Percentiles rank a stretch among this genome's conserved stretches.
These are phyloP conservation scores for Xylaria sp. DNA, from an alignment of 2,329 filamentous ascomycete genomes.

Conservation along the genomic window DNA sequence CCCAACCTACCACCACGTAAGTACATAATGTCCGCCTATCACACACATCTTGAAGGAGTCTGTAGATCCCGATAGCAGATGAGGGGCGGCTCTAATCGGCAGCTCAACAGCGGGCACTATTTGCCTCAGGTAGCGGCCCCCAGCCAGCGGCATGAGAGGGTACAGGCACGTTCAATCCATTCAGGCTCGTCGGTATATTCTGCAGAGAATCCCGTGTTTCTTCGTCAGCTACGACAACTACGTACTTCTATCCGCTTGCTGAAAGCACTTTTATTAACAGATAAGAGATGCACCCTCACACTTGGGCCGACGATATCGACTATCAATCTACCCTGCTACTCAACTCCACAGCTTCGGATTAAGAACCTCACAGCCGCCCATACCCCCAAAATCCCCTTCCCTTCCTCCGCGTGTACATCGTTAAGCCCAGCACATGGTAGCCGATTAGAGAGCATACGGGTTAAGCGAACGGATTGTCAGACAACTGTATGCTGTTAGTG, in stretches of 20 bases:
- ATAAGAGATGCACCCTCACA: conserved; percentile 32
- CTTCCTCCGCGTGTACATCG: conserved; percentile 13
- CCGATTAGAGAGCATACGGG: conserved; percentile 55
- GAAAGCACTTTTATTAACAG: conserved; percentile 31
- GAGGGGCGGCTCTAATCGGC: background rate
- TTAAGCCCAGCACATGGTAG: conserved; percentile 5
- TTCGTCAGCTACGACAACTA: conserved; percentile 27
- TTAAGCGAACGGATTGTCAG: conserved; percentile 69
- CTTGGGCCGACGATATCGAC: conserved; percentile 20
- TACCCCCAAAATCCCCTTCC: conserved; percentile 6
- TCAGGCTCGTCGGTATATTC: background rate
- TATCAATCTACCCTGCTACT: conserved; percentile 35
- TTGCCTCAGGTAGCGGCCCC: no score
- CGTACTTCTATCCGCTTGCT: conserved; percentile 27
- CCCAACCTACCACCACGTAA: no score
- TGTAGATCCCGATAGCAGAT: background rate
- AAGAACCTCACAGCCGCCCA: conserved; percentile 24
- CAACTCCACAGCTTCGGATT: conserved; percentile 19
- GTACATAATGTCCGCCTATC: no score
- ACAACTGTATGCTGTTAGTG: conserved; percentile 56
- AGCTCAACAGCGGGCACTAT: background rate
- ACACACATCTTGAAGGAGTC: background rate
- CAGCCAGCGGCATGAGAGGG: background rate
- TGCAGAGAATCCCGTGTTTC: conserved; percentile 23
- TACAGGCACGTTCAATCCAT: background rate